phyloP scores from a whole-genome alignment of 345 rosid genomes.

The Eucalyptus grandis region DNA sequence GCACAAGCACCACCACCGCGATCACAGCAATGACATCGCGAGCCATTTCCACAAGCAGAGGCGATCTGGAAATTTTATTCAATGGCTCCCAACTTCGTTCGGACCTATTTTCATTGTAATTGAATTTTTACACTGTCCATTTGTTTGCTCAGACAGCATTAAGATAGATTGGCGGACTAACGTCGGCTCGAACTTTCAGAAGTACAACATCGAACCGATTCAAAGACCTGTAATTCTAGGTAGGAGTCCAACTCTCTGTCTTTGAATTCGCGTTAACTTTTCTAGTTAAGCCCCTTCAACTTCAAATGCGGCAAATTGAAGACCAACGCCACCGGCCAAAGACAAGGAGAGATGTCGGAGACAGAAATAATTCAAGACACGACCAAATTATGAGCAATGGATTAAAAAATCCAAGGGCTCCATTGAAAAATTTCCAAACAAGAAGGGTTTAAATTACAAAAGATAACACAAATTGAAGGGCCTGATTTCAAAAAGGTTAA shows the following conservation, averaged over 20 bases:
- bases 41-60: not conserved
- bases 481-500: too few relatives aligned
- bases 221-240: not conserved
- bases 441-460: not conserved
- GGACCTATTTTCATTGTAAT: not conserved
- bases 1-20: not conserved
- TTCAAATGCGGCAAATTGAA: not conserved
- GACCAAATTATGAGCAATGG: not conserved
- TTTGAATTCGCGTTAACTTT: not conserved
- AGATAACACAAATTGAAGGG: too few relatives aligned
- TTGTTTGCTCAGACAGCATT: not conserved
- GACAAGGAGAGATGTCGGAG: not conserved
- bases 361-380: not conserved
- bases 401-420: not conserved
- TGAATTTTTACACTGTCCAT: not conserved
- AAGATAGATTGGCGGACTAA: not conserved
- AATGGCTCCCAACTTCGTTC: not conserved
- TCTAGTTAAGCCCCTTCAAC: not conserved
- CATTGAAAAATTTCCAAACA: not conserved
- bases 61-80: not conserved
- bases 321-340: rapidly evolving
- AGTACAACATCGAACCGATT: rapidly evolving
- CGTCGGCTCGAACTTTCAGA: not conserved
- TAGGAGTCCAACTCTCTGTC: not conserved
- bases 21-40: not conserved